These are phyloP conservation scores for Stachybotrys elegans DNA, from an alignment of 2,329 filamentous ascomycete species.

Conservation along the genomic window DNA sequence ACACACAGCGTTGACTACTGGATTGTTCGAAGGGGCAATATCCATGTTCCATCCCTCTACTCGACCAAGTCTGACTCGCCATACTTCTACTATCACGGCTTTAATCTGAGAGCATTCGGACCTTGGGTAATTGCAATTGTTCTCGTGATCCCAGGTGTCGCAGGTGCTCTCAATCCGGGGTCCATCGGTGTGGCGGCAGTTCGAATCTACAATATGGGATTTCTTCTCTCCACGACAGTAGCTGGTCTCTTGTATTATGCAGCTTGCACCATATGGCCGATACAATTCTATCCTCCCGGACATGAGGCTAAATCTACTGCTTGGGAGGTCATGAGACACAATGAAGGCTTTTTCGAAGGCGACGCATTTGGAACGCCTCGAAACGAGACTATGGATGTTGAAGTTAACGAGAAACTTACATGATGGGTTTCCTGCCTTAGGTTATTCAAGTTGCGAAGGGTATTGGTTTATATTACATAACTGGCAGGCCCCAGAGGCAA, in stretches of 20 bases:
- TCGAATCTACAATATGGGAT: neutral
- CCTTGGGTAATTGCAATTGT: neutral
- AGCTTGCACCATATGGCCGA: neutral
- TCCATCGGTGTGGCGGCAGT: neutral
- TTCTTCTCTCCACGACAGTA: neutral
- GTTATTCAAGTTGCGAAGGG: too few relatives aligned
- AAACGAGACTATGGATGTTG: too few relatives aligned
- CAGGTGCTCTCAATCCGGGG: neutral
- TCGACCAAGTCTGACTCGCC: neutral
- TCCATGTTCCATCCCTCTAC: neutral
- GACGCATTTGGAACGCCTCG: neutral
- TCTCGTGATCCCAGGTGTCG: neutral
- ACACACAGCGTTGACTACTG: neutral
- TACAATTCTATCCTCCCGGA: neutral
- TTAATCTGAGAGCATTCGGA: neutral
- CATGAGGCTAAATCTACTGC: neutral
- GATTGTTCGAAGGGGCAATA: neutral
- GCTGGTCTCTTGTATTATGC: neutral
- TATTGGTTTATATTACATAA: too few relatives aligned
- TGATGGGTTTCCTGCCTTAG: too few relatives aligned
- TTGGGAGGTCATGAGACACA: neutral
- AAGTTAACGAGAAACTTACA: too few relatives aligned
- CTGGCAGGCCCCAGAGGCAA: too few relatives aligned
- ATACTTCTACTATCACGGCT: neutral
- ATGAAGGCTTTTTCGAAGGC: neutral